A percentile compares a stretch with the other conserved stretches of the same genome.
Conservation (phyloP, 2,329 filamentous ascomycete genomes). For the Onygenales sp. region DNA sequence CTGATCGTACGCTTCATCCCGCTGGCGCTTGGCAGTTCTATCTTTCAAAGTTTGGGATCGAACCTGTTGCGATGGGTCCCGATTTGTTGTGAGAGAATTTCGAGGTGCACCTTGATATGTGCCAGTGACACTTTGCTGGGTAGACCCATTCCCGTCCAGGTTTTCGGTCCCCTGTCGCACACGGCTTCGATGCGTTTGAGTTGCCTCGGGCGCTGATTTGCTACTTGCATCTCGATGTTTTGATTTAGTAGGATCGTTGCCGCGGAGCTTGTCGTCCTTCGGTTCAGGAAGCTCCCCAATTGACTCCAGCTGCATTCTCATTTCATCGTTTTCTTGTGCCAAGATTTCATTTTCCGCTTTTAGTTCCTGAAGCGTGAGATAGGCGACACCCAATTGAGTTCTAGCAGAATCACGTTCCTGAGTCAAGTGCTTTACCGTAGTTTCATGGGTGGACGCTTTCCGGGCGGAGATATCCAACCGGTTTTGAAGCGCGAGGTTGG, state of each 20-base stretch:
- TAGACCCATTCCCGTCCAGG: background rate
- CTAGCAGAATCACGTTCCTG: slow-evolving; percentile 50
- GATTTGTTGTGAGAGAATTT: background rate
- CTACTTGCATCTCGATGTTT: background rate
- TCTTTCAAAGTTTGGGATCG: background rate
- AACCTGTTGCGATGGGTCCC: background rate
- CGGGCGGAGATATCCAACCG: slow-evolving; percentile 47
- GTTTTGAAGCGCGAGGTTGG: slow-evolving; percentile 45
- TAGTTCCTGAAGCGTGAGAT: slow-evolving; percentile 40
- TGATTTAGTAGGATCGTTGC: background rate
- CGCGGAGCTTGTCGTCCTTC: background rate
- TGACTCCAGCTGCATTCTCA: slow-evolving; percentile 26
- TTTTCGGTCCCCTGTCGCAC: background rate
- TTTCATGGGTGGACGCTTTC: slow-evolving; percentile 45
- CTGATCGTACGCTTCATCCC: slow-evolving; percentile 10
- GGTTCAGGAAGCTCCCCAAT: slow-evolving; percentile 9
- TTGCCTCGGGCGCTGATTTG: background rate
- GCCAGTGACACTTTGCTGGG: background rate
- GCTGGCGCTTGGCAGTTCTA: background rate
- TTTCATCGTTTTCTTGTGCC: slow-evolving; percentile 28
- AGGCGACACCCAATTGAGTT: slow-evolving; percentile 48
- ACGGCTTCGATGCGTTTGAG: background rate
- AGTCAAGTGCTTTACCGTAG: slow-evolving; percentile 44
- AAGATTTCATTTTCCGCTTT: slow-evolving; percentile 31
- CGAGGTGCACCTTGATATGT: background rate